Percentiles rank a stretch among this genome's conserved stretches.
Conservation (phyloP, 371 early-diverging fungal species). For the Apophysomyces trapeziformis region DNA sequence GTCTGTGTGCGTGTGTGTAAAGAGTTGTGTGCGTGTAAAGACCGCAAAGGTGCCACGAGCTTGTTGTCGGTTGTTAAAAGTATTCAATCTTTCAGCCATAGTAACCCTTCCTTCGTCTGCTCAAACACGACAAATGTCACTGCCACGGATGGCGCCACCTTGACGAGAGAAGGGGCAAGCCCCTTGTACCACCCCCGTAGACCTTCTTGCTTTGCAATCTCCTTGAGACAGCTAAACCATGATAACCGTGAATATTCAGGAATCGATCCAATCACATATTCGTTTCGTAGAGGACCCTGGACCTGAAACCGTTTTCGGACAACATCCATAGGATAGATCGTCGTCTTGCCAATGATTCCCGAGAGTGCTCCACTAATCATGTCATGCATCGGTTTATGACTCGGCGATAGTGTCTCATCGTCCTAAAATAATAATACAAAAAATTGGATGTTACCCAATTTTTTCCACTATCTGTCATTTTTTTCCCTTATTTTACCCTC, state of each 20-base stretch:
- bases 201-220: conserved; percentile 80
- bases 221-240: conserved; percentile 56
- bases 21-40: too few relatives aligned
- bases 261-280: conserved; percentile 52
- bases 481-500: conserved; percentile 28
- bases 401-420: conserved; percentile 23
- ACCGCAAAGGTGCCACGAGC: conserved; percentile 4
- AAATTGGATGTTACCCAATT: not conserved
- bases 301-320: conserved; percentile 80
- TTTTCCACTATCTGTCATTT: not conserved
- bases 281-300: conserved; percentile 68
- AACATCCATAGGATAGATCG: conserved; percentile 91
- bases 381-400: conserved; percentile 58
- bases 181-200: conserved; percentile 87
- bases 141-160: conserved; percentile 86
- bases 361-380: conserved; percentile 84
- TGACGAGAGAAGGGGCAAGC: conserved; percentile 80
- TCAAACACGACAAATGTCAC: conserved; percentile 87
- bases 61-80: conserved; percentile 5
- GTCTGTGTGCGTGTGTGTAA: too few relatives aligned
- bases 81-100: not conserved
- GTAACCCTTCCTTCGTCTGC: conserved; percentile 37
- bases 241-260: conserved; percentile 54
- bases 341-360: conserved; percentile 82
- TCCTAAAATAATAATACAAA: conserved; percentile 25